Conservation (phyloP, 2,329 filamentous ascomycete genomes). For the Arthrocladium fulminans region DNA sequence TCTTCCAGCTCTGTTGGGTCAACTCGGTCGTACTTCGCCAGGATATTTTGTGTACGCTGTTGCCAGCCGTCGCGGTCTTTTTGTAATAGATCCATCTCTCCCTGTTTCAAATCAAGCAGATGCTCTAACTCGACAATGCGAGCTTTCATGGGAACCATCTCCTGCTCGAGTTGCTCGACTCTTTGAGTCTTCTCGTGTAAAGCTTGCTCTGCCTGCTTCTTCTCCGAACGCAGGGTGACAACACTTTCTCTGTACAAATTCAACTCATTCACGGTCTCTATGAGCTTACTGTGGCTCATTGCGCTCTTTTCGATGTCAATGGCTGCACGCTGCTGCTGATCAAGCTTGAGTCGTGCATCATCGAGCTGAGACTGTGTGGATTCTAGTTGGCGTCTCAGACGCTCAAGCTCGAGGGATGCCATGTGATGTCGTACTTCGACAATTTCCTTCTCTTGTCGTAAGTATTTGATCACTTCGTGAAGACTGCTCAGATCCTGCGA, state of each 20-base stretch:
- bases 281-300: conserved; percentile 76
- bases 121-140: conserved; percentile 75
- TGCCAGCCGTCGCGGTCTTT: conserved; percentile 92
- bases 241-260: conserved; percentile 95
- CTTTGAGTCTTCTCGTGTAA: conserved; percentile 65
- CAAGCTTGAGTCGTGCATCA: conserved; percentile 76
- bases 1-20: conserved; percentile 89
- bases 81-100: conserved; percentile 79
- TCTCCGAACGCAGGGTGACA: conserved; percentile 78
- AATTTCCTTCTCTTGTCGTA: conserved; percentile 94
- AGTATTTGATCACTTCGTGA: conserved; percentile 81
- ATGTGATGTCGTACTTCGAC: conserved; percentile 93
- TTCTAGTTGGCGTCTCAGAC: conserved; percentile 81
- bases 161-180: conserved; percentile 63
- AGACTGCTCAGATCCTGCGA: conserved; percentile 61
- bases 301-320: conserved; percentile 64
- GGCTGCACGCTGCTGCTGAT: conserved; percentile 73
- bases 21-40: conserved; percentile 90
- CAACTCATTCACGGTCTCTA: conserved; percentile 90
- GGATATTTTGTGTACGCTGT: conserved; percentile 88
- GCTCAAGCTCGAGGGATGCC: conserved; percentile 76
- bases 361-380: conserved; percentile 83
- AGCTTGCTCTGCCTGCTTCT: conserved; percentile 66
- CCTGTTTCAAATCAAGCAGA: conserved; percentile 69
- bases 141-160: conserved; percentile 73